These are phyloP conservation scores for Dictyostelium brefeldianum DNA, from an alignment of 78 protist genomes.

Conservation along the genomic window DNA sequence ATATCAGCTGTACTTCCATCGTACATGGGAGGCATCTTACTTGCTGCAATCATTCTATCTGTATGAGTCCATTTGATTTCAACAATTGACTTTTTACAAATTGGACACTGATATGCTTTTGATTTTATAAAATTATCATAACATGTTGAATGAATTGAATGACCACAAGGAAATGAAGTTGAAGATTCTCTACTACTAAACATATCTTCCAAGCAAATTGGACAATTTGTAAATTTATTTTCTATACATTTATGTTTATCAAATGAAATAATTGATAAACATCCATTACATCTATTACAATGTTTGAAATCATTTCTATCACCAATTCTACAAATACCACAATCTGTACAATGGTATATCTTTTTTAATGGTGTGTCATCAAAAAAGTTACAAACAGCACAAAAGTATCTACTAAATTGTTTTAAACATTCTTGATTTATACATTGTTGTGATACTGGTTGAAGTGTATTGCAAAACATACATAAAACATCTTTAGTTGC, in stretches of 20 bases:
- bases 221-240: slow-evolving; percentile 69
- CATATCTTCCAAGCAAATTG: slow-evolving; percentile 86
- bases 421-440: slow-evolving; percentile 15
- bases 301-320: slow-evolving; percentile 1
- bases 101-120: slow-evolving; percentile 69
- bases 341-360: slow-evolving; percentile 41
- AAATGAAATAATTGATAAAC: background rate
- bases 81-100: slow-evolving; percentile 86
- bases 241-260: slow-evolving; percentile 80
- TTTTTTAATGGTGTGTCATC: slow-evolving; percentile 48
- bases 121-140: slow-evolving; percentile 7
- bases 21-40: slow-evolving; percentile 85
- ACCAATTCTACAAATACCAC: slow-evolving; percentile 71
- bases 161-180: slow-evolving; percentile 80
- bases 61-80: slow-evolving; percentile 1
- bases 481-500: slow-evolving; percentile 59
- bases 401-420: slow-evolving; percentile 43
- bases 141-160: slow-evolving; percentile 79
- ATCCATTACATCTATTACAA: slow-evolving; percentile 27
- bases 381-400: slow-evolving; percentile 48
- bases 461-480: slow-evolving; percentile 57
- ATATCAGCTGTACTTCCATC: slow-evolving; percentile 32
- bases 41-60: slow-evolving; percentile 33
- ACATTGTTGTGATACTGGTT: slow-evolving; percentile 54
- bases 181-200: slow-evolving; percentile 50